Evolutionary conservation across 345 rosid species (phyloP).

Genomic region (Jatropha curcas): DNA sequence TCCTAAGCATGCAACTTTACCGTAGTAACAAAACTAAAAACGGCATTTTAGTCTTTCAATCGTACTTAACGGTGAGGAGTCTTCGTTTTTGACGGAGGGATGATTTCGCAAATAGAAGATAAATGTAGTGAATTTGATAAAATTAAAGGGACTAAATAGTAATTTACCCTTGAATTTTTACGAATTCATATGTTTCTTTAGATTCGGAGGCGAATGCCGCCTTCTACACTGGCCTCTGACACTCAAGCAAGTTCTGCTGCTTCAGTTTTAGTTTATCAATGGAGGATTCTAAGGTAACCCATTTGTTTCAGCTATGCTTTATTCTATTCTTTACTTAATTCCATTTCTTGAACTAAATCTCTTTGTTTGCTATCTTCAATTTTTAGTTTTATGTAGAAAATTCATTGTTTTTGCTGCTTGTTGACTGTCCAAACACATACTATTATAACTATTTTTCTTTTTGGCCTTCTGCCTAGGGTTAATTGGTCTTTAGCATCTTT

Average conservation of each 20-base stretch:
- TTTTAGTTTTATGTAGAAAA: neutral
- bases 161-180: no score
- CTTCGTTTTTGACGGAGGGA: no score
- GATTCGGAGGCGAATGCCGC: no score
- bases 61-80: no score
- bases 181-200: no score
- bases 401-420: neutral
- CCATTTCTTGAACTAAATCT: neutral
- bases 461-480: neutral
- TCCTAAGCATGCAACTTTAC: no score
- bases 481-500: neutral
- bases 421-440: neutral
- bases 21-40: no score
- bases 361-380: neutral
- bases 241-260: neutral
- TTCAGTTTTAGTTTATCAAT: conserved; percentile 8
- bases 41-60: no score
- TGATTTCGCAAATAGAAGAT: no score
- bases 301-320: neutral
- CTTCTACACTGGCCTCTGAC: no score
- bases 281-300: conserved; percentile 11
- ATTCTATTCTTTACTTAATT: neutral
- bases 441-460: neutral
- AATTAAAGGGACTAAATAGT: no score
- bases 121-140: no score